Conservation (phyloP, 176 grass and related monocot genomes). For the Oryza glaberrima region DNA sequence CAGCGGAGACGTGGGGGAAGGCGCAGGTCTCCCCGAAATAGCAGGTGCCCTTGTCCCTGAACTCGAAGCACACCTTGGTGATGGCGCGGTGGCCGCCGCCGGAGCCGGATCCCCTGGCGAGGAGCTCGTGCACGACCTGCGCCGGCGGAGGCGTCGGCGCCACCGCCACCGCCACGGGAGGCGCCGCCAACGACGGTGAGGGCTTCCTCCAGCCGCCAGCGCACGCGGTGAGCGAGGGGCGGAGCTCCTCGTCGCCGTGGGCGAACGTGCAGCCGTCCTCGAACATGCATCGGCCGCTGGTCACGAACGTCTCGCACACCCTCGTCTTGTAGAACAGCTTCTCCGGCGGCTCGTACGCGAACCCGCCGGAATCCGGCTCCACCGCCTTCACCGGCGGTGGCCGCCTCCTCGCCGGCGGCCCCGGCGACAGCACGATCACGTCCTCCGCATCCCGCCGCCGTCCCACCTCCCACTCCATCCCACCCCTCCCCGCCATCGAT, state of each 20-base stretch:
- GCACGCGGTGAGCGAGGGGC: conserved; percentile 20
- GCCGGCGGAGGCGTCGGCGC: too few relatives aligned
- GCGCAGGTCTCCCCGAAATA: conserved; percentile 44
- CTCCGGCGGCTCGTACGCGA: not conserved
- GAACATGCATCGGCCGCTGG: conserved; percentile 31
- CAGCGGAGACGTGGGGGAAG: conserved; percentile 33
- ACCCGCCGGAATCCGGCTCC: not conserved
- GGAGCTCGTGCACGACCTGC: not conserved
- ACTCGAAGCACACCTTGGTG: conserved; percentile 46
- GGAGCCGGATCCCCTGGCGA: not conserved
- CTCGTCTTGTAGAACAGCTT: conserved; percentile 58
- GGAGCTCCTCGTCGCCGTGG: conserved; percentile 58
- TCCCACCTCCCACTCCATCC: conserved; percentile 8
- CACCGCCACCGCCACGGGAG: too few relatives aligned
- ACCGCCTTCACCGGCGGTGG: not conserved
- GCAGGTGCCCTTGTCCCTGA: conserved; percentile 47
- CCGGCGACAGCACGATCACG: conserved; percentile 50
- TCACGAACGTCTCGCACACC: conserved; percentile 56
- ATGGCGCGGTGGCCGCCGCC: not conserved
- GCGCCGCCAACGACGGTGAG: not conserved
- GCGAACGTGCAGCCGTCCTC: conserved; percentile 58
- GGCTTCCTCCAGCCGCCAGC: not conserved
- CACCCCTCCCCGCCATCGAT: not conserved
- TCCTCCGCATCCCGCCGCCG: conserved; percentile 25
- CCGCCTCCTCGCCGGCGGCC: not conserved